Evolutionary conservation across 2,329 filamentous ascomycete genomes (phyloP).

Genomic region (Talaromyces amestolkiae): DNA sequence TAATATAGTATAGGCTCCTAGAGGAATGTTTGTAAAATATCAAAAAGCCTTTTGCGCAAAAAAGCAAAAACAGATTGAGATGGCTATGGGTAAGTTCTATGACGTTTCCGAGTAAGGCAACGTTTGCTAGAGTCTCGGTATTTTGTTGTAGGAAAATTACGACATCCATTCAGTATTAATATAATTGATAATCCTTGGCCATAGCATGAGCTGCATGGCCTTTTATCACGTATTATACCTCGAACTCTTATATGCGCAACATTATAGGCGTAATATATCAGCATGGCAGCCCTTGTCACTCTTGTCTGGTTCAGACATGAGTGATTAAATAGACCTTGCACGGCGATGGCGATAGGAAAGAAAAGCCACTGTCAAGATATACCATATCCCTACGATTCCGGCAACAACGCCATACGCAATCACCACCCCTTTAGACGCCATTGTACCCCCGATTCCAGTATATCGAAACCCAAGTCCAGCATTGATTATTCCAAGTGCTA

Average conservation of each 20-base stretch:
- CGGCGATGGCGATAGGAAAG: not conserved
- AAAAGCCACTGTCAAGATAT: conserved; percentile 28
- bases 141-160: too few species aligned
- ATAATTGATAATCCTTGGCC: too few species aligned
- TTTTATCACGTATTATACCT: not conserved
- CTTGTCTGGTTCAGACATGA: not conserved
- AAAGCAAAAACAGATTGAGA: too few species aligned
- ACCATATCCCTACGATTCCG: conserved; percentile 47
- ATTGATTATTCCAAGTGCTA: conserved; percentile 56
- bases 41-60: not conserved
- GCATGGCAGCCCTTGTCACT: not conserved
- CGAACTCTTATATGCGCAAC: not conserved
- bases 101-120: too few species aligned
- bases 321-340: not conserved
- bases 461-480: conserved; percentile 55
- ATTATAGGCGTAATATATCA: not conserved
- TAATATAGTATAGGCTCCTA: not conserved
- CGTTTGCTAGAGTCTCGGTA: too few species aligned
- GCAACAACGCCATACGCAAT: conserved; percentile 54
- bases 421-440: conserved; percentile 27
- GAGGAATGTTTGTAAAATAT: not conserved
- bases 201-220: too few species aligned
- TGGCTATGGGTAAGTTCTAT: too few species aligned
- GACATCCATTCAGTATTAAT: too few species aligned
- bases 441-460: conserved; percentile 41